Base-by-base conservation (phyloP, 176 grass and related monocot genomes). In the Juncus inflexus region DNA sequence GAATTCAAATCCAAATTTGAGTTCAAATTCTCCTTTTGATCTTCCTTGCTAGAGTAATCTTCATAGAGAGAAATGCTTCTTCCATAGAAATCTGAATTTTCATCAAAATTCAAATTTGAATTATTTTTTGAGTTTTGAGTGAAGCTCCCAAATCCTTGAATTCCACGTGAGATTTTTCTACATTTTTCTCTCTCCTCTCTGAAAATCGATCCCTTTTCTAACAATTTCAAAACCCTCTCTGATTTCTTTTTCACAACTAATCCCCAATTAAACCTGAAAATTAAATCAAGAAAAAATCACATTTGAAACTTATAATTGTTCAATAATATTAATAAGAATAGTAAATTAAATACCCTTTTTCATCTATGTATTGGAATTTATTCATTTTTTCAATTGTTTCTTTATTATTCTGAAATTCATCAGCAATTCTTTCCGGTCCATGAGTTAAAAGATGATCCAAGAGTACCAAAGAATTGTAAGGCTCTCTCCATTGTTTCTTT, bases 131-230 rank as follows among this genome's bases (percentile, higher is more conserved):
- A 64, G 63, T 62, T 74, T 36, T 80, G 77, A 80, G 86, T 92
- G 71, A 92, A 92, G 79, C 94, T 89, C 11, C 88, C 94, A 63
- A 99, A 99, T 4, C 94, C 85, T 47, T 80, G 87, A 60, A 99
- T 92, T 74, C 77, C 78, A 36, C 49, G 75, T 39, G 83, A 77
- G 51, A 99, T 79, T 75, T 92, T 84, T 64, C 83, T 63, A 38
- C 83, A 85, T 9, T 72, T 49, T 37, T 83, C 82, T n/a, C 85
- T 83, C 69, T 99, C 94, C 69, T 90, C 87, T 75, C 83, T 82
- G 56, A 89, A 83, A 70, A 86, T 76, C 35, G 83, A 70, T 0
- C 94, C 88, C 3, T 82, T 84, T 67, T 90, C 85, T 45, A 92
- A 82, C 78, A 99, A 79, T 76, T 70, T 83, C 14, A 99, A 64